A percentile compares a stretch with the other conserved stretches of the same genome.
These are phyloP conservation scores for Ganoderma leucocontextum DNA, from an alignment of 1,284 basidiomycete species.

Conservation along the genomic window DNA sequence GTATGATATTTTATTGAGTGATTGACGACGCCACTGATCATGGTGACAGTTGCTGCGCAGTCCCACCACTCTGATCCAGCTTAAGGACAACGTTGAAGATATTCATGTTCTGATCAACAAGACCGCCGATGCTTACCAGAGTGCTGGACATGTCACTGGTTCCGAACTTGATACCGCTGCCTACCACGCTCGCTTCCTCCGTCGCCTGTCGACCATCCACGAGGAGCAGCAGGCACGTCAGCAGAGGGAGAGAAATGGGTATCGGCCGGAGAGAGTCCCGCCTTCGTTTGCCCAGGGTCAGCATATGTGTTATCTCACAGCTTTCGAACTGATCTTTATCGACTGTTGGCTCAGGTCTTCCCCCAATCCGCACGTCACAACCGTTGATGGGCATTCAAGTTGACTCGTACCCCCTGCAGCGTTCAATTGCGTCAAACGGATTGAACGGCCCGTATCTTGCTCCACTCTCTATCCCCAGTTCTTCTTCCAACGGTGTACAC, in stretches of 20 bases:
- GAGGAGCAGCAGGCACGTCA: slow-evolving; percentile 57
- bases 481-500: slow-evolving; percentile 16
- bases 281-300: slow-evolving; percentile 26
- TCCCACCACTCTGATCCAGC: slow-evolving; percentile 59
- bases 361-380: slow-evolving; percentile 22
- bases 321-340: neutral
- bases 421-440: slow-evolving; percentile 11
- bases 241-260: slow-evolving; percentile 26
- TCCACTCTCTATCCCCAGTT: slow-evolving; percentile 21
- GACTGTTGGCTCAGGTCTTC: slow-evolving; percentile 16
- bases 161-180: slow-evolving; percentile 64
- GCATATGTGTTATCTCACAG: neutral
- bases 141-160: slow-evolving; percentile 67
- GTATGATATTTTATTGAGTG: slow-evolving; percentile 46
- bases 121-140: slow-evolving; percentile 78
- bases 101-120: slow-evolving; percentile 70
- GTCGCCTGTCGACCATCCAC: slow-evolving; percentile 71
- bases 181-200: slow-evolving; percentile 80
- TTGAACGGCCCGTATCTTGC: slow-evolving; percentile 18
- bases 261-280: slow-evolving; percentile 20
- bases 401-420: slow-evolving; percentile 17
- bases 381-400: slow-evolving; percentile 5
- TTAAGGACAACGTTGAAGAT: slow-evolving; percentile 65
- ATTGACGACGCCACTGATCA: neutral
- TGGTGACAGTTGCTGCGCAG: slow-evolving; percentile 68